These are phyloP conservation scores for Candida ponderosae DNA, from an alignment of 805 yeast genomes.

Conservation along the genomic window DNA sequence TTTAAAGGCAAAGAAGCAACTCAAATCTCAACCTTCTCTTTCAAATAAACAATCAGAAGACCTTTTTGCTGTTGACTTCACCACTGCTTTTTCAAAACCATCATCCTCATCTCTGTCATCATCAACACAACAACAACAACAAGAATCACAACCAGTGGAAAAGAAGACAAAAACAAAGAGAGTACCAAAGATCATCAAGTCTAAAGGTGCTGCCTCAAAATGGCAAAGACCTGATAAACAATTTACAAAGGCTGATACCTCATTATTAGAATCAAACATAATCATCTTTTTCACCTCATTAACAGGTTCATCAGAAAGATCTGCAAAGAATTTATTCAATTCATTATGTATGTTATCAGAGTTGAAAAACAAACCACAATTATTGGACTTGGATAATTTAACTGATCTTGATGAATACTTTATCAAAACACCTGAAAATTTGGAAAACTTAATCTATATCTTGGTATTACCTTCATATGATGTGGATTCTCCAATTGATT, in stretches of 20 bases:
- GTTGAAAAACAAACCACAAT: slow-evolving; percentile 35
- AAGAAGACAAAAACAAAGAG: slow-evolving; percentile 20
- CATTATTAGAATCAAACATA: slow-evolving; percentile 46
- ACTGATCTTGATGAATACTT: slow-evolving; percentile 82
- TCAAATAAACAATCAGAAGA: slow-evolving; percentile 4
- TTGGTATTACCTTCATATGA: slow-evolving; percentile 85
- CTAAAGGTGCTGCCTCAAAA: slow-evolving; percentile 22
- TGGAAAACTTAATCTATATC: slow-evolving; percentile 48
- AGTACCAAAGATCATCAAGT: slow-evolving; percentile 34
- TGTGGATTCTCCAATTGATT: slow-evolving; percentile 88
- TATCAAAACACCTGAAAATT: slow-evolving; percentile 45
- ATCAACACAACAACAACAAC: slow-evolving; percentile 3
- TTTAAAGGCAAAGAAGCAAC: slow-evolving; percentile 12
- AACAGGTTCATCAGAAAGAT: slow-evolving; percentile 73
- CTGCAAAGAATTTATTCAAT: slow-evolving; percentile 46
- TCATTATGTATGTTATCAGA: slow-evolving; percentile 21
- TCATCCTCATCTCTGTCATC: background rate
- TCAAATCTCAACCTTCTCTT: slow-evolving; percentile 3
- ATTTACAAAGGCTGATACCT: slow-evolving; percentile 32
- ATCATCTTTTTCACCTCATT: slow-evolving; percentile 75
- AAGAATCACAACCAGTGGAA: slow-evolving; percentile 3
- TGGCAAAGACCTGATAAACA: slow-evolving; percentile 7
- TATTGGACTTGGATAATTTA: slow-evolving; percentile 70
- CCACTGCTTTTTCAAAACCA: slow-evolving; percentile 24
- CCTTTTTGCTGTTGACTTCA: slow-evolving; percentile 30